These are phyloP conservation scores for Tylopilus intermedius DNA, from an alignment of 768 basidiomycete species.

Conservation along the genomic window DNA sequence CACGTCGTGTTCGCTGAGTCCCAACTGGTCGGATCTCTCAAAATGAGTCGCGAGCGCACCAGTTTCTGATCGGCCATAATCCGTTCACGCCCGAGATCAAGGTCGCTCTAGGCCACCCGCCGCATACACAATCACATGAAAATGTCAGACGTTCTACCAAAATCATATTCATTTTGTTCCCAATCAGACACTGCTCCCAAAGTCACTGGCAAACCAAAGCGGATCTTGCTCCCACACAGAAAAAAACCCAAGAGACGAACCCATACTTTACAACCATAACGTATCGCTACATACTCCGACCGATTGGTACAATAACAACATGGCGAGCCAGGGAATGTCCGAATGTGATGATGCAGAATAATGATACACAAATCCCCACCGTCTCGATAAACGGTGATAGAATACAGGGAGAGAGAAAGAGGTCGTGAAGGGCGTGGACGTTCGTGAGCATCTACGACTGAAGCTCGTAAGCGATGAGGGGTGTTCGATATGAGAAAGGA, in stretches of 20 bases:
- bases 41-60: slow-evolving; percentile 12
- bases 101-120: not conserved
- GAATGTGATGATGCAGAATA: slow-evolving; percentile 31
- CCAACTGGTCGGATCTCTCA: slow-evolving; percentile 7
- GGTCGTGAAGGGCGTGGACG: slow-evolving; percentile 25
- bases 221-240: not conserved
- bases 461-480: slow-evolving; percentile 4
- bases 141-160: not conserved
- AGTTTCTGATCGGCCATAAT: slow-evolving; percentile 9
- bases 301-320: slow-evolving; percentile 21
- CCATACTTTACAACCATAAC: slow-evolving; percentile 35
- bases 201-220: not conserved
- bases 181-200: not conserved
- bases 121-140: slow-evolving; percentile 17
- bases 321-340: slow-evolving; percentile 18
- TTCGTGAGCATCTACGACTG: slow-evolving; percentile 23
- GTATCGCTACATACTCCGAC: slow-evolving; percentile 32
- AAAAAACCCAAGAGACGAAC: slow-evolving; percentile 15
- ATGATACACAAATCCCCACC: slow-evolving; percentile 30
- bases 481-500: slow-evolving; percentile 2
- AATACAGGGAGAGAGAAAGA: slow-evolving; percentile 19
- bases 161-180: not conserved
- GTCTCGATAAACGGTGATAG: slow-evolving; percentile 22
- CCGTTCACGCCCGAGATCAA: slow-evolving; percentile 8
- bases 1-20: slow-evolving; percentile 14